Base-by-base conservation (phyloP, 208 protist species). In the Zelonia costaricensis region DNA sequence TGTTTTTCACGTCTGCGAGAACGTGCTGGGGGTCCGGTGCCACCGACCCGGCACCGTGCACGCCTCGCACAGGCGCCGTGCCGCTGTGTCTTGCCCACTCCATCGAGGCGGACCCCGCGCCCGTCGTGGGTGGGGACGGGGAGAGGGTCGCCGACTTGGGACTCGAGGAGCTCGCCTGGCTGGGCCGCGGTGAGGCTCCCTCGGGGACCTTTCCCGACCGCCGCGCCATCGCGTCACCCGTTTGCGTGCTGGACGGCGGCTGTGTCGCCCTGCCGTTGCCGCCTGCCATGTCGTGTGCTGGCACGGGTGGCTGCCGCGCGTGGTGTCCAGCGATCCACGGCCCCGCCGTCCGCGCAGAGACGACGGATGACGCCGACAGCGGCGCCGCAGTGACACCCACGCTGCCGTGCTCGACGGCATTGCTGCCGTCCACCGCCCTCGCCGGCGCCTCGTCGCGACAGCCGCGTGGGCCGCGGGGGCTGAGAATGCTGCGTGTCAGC, bases 1-100 rank as follows among this genome's bases (percentile, higher is more conserved):
- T 61, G 51, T 64, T 72, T 16, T 42, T 46, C 42, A 72, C 57
- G 31, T 72, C 65, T 10, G 48, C 45, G 16, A 72, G 57, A 27
- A 65, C 31, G 23, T 30, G 7, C 28, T 35, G 36, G n/a, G 52
- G 6, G 42, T 45, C 36, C 20, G 15, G 22, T 15, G 52, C 30
- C 13, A 13, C 28, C 18, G 52, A 43, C 15, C 13, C 6, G 12
- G 33, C 9, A 38, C 52, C 31, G 3, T 30, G 52, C 36, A 12
- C 52, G 2, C 5, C 12, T n/a, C 22, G 43, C 2, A 9, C 35
- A 25, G 42, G 18, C 40, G 18, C 9, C 52, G 15, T 7, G 10
- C 52, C 36, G 33, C n/a, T 57, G 20, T 33, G 33, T 13, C 15
- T 45, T n/a, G n/a, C n/a, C n/a, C n/a, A n/a, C n/a, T n/a, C n/a